Conservation (phyloP, 169 alveolate genomes). For the Cryptosporidium canis region DNA sequence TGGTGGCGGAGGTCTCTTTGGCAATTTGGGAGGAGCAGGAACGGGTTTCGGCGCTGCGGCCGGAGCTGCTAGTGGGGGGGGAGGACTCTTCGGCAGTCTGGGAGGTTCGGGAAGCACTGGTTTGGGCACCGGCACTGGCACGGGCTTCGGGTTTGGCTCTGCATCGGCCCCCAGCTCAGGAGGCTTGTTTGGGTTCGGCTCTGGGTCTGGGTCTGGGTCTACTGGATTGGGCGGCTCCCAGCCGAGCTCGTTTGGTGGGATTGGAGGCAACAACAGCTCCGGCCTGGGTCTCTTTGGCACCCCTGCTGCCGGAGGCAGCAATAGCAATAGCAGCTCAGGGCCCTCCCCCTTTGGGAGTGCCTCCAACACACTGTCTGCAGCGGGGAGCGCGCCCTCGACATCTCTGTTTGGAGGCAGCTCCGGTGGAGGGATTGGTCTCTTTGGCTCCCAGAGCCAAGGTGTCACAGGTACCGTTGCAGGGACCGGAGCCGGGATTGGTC, state of each 20-base stretch:
- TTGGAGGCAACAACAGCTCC: too few species aligned
- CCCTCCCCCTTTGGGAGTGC: not conserved
- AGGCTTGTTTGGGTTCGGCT: constrained; percentile 10
- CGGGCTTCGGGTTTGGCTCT: constrained; percentile 4
- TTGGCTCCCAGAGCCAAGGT: not conserved
- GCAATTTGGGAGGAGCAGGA: not conserved
- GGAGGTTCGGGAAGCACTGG: not conserved
- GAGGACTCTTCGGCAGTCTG: not conserved
- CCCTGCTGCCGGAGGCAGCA: not conserved
- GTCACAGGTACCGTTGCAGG: not conserved
- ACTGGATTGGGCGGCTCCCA: too few species aligned
- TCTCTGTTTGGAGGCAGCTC: not conserved
- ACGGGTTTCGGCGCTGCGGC: not conserved
- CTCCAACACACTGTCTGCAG: too few species aligned
- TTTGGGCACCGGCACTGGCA: not conserved
- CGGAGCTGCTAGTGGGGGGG: not conserved
- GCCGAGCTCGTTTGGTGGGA: too few species aligned
- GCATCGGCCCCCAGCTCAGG: not conserved
- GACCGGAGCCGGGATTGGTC: not conserved
- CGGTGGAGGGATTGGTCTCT: not conserved
- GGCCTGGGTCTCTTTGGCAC: not conserved
- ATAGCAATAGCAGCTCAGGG: too few species aligned
- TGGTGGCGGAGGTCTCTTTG: constrained; percentile 11
- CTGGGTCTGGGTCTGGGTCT: not conserved
- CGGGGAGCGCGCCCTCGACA: too few species aligned